phyloP scores from a whole-genome alignment of 2,329 filamentous ascomycete species.

The Diaporthe batatas region DNA sequence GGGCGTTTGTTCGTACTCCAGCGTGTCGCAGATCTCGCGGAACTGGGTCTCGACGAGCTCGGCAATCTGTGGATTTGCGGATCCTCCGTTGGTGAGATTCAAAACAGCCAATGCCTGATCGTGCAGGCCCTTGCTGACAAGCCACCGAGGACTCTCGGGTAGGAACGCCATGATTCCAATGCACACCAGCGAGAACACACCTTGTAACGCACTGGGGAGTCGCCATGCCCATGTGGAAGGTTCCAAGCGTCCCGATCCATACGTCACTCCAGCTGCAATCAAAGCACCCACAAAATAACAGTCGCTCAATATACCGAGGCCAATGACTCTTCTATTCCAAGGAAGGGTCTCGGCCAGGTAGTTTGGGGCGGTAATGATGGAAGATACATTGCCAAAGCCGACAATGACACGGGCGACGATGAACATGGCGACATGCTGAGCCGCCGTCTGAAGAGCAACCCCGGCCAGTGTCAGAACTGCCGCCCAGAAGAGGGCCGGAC shows the following conservation, averaged over 20 bases:
- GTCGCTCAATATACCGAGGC: slow-evolving; percentile 34
- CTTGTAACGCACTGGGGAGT: slow-evolving; percentile 60
- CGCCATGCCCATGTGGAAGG: slow-evolving; percentile 50
- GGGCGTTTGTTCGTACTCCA: slow-evolving; percentile 59
- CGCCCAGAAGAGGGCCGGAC: slow-evolving; percentile 44
- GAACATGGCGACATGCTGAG: slow-evolving; percentile 49
- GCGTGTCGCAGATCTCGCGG: slow-evolving; percentile 69
- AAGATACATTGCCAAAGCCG: slow-evolving; percentile 46
- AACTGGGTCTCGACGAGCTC: no score
- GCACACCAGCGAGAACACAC: neutral
- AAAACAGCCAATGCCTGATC: slow-evolving; percentile 51
- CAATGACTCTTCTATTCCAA: slow-evolving; percentile 41
- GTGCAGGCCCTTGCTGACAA: slow-evolving; percentile 48
- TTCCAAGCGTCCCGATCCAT: slow-evolving; percentile 7
- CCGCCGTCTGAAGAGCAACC: slow-evolving; percentile 44
- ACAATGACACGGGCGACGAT: slow-evolving; percentile 47
- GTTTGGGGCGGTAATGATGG: slow-evolving; percentile 40
- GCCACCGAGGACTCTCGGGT: slow-evolving; percentile 52
- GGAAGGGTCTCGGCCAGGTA: slow-evolving; percentile 44
- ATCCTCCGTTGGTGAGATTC: slow-evolving; percentile 63
- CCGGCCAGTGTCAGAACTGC: slow-evolving; percentile 45
- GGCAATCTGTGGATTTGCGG: no score
- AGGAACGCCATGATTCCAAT: slow-evolving; percentile 45
- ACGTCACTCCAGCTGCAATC: slow-evolving; percentile 1
- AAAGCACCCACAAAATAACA: slow-evolving; percentile 1